Evolutionary conservation across 2,329 filamentous ascomycete genomes (phyloP).

Genomic region (Clarireedia paspali): DNA sequence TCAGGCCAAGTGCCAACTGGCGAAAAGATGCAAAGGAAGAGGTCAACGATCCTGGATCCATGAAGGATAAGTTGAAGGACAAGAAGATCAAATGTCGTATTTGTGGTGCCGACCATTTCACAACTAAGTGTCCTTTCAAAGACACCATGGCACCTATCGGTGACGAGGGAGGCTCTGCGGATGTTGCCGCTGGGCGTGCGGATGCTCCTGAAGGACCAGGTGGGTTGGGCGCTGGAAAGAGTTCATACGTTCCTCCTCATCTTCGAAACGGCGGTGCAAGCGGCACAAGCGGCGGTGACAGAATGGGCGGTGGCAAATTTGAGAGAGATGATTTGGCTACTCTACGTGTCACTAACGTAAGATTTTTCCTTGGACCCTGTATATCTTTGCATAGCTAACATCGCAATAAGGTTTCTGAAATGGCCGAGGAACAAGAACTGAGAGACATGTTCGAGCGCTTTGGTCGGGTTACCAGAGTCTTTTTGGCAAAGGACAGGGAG

Average conservation of each 20-base stretch:
- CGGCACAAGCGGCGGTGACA: conserved; percentile 59
- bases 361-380: conserved; percentile 32
- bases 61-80: conserved; percentile 85
- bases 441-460: conserved; percentile 98
- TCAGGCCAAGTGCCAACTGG: conserved; percentile 90
- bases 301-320: conserved; percentile 80
- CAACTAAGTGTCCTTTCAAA: conserved; percentile 97
- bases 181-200: conserved; percentile 44
- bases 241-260: conserved; percentile 91
- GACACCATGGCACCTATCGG: conserved; percentile 93
- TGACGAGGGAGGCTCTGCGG: conserved; percentile 43
- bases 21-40: conserved; percentile 82
- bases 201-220: conserved; percentile 41
- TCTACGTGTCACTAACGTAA: conserved; percentile 92
- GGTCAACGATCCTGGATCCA: conserved; percentile 64
- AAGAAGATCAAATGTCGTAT: conserved; percentile 99
- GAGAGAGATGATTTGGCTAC: conserved; percentile 96
- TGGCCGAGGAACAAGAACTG: conserved; percentile 92
- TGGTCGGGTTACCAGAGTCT: conserved; percentile 92
- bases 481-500: conserved; percentile 95
- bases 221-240: conserved; percentile 57
- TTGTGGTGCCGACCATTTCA: conserved; percentile 98
- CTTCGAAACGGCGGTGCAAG: conserved; percentile 62
- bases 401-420: conserved; percentile 70
- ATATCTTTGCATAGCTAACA: conserved; percentile 11